These are phyloP conservation scores for Pleurozium schreberi DNA, from an alignment of 225 moss, liverwort and hornwort genomes.

Conservation along the genomic window DNA sequence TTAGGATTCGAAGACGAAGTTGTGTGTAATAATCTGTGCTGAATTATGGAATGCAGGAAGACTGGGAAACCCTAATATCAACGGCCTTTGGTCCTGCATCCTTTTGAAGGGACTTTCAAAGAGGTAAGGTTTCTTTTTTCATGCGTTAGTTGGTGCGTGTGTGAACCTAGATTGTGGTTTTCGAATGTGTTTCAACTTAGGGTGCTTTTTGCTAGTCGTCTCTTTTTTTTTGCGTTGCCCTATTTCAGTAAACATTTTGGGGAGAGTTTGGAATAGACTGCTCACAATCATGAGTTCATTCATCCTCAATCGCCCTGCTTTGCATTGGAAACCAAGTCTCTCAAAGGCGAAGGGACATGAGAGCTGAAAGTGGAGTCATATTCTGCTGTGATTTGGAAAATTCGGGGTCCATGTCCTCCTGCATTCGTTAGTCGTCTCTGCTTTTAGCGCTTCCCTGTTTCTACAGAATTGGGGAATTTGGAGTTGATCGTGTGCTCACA, in stretches of 20 bases:
- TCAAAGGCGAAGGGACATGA: background rate
- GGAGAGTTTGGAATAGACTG: background rate
- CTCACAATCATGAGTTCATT: background rate
- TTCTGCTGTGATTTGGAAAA: background rate
- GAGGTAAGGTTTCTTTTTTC: background rate
- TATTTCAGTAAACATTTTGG: background rate
- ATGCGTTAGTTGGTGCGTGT: background rate
- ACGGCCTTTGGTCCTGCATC: background rate
- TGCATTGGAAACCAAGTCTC: background rate
- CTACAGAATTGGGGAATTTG: background rate
- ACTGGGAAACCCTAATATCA: background rate
- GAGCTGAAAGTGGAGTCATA: background rate
- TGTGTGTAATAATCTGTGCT: background rate
- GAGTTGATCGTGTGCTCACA: background rate
- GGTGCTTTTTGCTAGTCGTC: background rate
- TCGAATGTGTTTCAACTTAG: background rate
- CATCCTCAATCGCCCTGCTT: background rate
- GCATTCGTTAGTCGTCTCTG: background rate
- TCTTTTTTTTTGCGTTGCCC: background rate
- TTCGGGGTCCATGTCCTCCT: background rate
- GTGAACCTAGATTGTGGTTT: background rate
- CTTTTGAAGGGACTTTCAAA: background rate
- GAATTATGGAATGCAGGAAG: background rate
- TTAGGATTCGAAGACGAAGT: background rate
- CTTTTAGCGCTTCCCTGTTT: background rate